Evolutionary conservation across 805 yeast species (phyloP), one percentile per base, ranked within the genome.

Genomic region (Metschnikowia baotianmanensis): DNA sequence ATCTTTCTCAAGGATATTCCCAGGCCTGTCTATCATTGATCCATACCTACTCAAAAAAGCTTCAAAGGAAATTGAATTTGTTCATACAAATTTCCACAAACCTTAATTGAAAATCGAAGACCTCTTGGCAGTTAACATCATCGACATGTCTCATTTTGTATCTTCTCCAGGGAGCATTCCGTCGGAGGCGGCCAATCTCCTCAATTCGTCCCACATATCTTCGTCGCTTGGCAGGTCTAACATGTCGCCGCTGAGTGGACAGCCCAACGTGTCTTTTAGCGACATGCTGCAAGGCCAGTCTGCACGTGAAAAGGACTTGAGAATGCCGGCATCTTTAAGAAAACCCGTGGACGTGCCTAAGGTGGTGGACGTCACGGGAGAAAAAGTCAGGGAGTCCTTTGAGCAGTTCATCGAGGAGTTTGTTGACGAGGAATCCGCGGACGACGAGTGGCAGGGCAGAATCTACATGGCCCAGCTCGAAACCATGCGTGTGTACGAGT

Each of bases 301-400:
- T 5, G 64, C 67, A 9, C 74, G 84, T 65, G 74, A 83, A 55
- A 76, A 78, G 45, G 68, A 82, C 44, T 71, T 77, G 43, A 80
- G 80, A 30, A 43, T 45, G 46, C 52, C 55, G 3, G 46, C 53
- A 5, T 40, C 49, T 2, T 40, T 51, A 27, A 34, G 55, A 25
- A 40, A 46, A 20, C 40, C 47, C 6, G 53, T 51, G 22, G 52
- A 49, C 20, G 86, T 91, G 39, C 89, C 95, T 20, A 87, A 85
- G 58, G 96, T 93, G 20, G 78, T 78, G 20, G 99, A 93, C 67
- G 79, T 80, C 34, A 88, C 96, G 3, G 97, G 96, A 44, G 97
- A 90, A 59, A 87, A 87, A 52, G 97, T 93, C 13, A 78, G 91
- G 31, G 96, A 88, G 61, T 81, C 90, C 12, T 91, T 93, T 61